Evolutionary conservation across 495 filamentous ascomycete genomes (phyloP).

Genomic region (Daldinia bambusicola): DNA sequence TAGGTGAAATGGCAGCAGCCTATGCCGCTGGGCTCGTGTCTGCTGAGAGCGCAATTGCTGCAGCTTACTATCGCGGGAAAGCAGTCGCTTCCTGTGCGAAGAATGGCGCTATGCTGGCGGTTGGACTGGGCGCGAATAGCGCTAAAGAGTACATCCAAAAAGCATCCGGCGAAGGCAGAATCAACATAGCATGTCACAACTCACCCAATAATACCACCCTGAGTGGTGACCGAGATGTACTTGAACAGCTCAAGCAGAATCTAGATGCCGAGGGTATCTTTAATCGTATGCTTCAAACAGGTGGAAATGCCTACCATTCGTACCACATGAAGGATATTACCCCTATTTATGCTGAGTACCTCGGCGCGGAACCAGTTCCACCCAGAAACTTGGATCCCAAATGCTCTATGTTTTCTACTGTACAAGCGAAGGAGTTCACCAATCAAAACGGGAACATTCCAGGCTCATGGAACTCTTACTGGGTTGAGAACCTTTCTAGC

Average conservation of each 20-base stretch:
- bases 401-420: constrained; percentile 35
- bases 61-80: constrained; percentile 64
- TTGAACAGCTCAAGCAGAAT: constrained; percentile 45
- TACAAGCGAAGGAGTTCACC: constrained; percentile 31
- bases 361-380: not conserved
- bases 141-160: constrained; percentile 18
- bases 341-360: constrained; percentile 45
- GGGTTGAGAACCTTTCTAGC: constrained; percentile 59
- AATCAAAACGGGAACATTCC: constrained; percentile 13
- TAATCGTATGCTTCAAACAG: not conserved
- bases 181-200: constrained; percentile 58
- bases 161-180: not conserved
- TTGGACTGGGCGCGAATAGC: constrained; percentile 49
- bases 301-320: constrained; percentile 62
- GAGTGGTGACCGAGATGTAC: constrained; percentile 52
- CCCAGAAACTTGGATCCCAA: not conserved
- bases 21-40: constrained; percentile 57
- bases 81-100: not conserved
- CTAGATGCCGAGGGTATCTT: constrained; percentile 37
- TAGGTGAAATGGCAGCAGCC: constrained; percentile 54
- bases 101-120: constrained; percentile 62
- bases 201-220: constrained; percentile 57
- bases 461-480: constrained; percentile 45
- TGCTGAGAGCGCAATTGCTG: constrained; percentile 53
- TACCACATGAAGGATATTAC: constrained; percentile 54